Evolutionary conservation across 805 yeast genomes (phyloP), one percentile per base, ranked within the genome.

Genomic region (Metschnikowia lachancei): DNA sequence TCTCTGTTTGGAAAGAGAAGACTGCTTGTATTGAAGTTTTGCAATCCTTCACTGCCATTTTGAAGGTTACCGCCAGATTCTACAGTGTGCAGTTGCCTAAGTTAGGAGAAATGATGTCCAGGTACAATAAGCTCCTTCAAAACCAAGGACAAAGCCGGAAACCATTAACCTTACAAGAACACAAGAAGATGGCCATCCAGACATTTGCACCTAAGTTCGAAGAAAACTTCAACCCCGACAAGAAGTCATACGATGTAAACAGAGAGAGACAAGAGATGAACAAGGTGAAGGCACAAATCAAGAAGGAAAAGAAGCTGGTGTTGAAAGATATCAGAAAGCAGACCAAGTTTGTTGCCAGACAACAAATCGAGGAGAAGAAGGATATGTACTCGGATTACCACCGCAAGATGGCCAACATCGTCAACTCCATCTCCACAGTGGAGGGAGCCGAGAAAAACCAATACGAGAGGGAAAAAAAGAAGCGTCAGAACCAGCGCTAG

Each of bases 381-480:
- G 70, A 74, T 45, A 81, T 80, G 58, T 83, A 88, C 59, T 77
- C 78, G 35, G 91, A 79, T 9, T 94, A 94, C 65, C 98, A 94
- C 65, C 76, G 82, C 55, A 91, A 88, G 75, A 87, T 94, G 89
- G 86, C 95, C 36, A 79, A 78, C 55, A 84, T 94, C 62, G 82
- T 85, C 63, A 87, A 91, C 57, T 80, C 91, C 45, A 88, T 94
- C 60, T 87, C 86, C 52, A 90, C 97, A 4, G 90, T 85, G 58
- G 97, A 92, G 74, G 98, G 98, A 61, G 87, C 94, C 4, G 97
- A 89, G 62, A 87, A 88, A 76, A 91, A 94, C 64, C 83, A 83
- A 57, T 92, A 92, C 66, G 97, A 90, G 62, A 78, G 90, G 50
- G 97, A 91, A 61, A 86, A 81, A 74, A 81, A 77, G 62, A 70